Conservation (phyloP, 805 yeast genomes). For the Diddensiella santjacobensis region DNA sequence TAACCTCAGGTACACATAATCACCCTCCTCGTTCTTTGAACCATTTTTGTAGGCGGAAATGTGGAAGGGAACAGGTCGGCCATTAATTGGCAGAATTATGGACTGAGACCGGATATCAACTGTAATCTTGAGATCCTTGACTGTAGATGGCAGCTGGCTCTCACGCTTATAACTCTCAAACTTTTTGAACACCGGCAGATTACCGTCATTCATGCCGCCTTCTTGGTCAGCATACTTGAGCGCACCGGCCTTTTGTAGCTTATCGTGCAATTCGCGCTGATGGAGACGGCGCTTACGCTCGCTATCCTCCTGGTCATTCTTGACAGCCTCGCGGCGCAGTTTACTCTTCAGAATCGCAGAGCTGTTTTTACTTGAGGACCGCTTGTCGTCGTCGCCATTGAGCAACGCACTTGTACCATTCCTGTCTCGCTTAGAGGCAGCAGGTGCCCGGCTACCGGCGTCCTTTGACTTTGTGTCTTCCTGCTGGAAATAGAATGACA, state of each 20-base stretch:
- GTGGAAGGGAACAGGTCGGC: slow-evolving; percentile 97
- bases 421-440: slow-evolving; percentile 29
- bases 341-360: slow-evolving; percentile 76
- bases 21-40: slow-evolving; percentile 94
- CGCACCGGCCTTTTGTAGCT: slow-evolving; percentile 81
- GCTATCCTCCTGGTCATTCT: slow-evolving; percentile 62
- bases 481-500: slow-evolving; percentile 80
- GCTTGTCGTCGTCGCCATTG: slow-evolving; percentile 7
- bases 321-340: slow-evolving; percentile 51
- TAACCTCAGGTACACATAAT: slow-evolving; percentile 81
- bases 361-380: slow-evolving; percentile 24
- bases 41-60: slow-evolving; percentile 92
- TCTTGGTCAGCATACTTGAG: slow-evolving; percentile 63
- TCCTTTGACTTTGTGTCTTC: slow-evolving; percentile 42
- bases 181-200: slow-evolving; percentile 74
- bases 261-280: slow-evolving; percentile 78
- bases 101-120: slow-evolving; percentile 88
- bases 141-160: slow-evolving; percentile 80
- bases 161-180: slow-evolving; percentile 94
- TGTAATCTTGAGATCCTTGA: slow-evolving; percentile 78
- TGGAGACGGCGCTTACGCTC: slow-evolving; percentile 78
- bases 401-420: slow-evolving; percentile 28
- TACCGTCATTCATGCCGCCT: slow-evolving; percentile 36
- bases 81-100: slow-evolving; percentile 83
- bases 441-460: not conserved